Evolutionary conservation across 1,284 basidiomycete species (phyloP), one percentile per base, ranked within the genome.

Genomic region (Tranzscheliella williamsii): DNA sequence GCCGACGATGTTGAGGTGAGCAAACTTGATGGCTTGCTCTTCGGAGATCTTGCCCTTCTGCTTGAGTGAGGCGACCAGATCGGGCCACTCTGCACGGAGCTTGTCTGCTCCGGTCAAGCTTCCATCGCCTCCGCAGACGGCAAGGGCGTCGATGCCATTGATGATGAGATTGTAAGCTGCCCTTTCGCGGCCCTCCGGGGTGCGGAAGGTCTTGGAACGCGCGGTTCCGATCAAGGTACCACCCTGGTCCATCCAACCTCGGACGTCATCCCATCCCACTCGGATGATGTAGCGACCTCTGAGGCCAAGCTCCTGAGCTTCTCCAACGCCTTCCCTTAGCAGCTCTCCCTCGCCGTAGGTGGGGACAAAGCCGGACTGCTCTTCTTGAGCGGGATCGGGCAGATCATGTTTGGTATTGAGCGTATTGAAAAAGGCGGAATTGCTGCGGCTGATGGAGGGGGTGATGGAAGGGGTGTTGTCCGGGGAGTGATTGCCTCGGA

Each of bases 241-340:
- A 49, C 95, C 95, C 31, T 71, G 62, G 45, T 69, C 85, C 73
- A 94, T 87, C 91, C 93, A 98, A 5, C 91, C 90, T 24, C 91
- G 83, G 20, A 97, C 94, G 79, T 98, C 95, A 75, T 98, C 95
- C 89, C 94, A 98, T 4, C 94, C 95, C 3, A 96, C 93, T 53
- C 91, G 84, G 35, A 98, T 88, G 73, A 98, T 97, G 80, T 97
- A 93, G 38, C 88, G 83, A 1, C 92, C 92, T 72, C 88, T 91
- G 64, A 97, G 83, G 33, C 75, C 76, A 18, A 75, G 64, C 41
- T 74, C 63, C 31, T 79, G 78, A 1, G 72, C 76, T 70, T 97
- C 94, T 22, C 89, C 88, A 12, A 91, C 92, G 5, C 94, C 94
- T 72, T 97, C 90, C 67, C 85, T 88, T 42, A 98, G 81, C 27